phyloP scores from a whole-genome alignment of 305 asterid species.

The Salvia sclarea region DNA sequence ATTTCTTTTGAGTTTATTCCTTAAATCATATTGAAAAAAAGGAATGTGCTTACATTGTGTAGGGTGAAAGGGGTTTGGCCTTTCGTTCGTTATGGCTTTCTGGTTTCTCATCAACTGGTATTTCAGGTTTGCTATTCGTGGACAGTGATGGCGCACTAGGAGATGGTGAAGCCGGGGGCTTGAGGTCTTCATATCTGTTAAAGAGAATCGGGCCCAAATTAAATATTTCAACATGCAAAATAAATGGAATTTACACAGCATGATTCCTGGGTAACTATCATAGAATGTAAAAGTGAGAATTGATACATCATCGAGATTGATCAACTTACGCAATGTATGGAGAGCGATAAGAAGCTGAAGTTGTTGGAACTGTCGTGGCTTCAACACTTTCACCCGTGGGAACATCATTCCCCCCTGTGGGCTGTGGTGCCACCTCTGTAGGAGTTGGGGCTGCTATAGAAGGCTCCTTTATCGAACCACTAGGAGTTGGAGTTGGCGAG shows the following conservation, averaged over 20 bases:
- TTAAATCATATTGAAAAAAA: not conserved
- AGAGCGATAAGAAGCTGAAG: slow-evolving; percentile 32
- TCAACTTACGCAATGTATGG: slow-evolving; percentile 49
- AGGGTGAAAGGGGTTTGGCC: slow-evolving; percentile 61
- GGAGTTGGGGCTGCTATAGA: slow-evolving; percentile 23
- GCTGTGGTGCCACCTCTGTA: slow-evolving; percentile 31
- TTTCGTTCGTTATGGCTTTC: slow-evolving; percentile 34
- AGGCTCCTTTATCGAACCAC: slow-evolving; percentile 41
- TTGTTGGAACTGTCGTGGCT: slow-evolving; percentile 14
- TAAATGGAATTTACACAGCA: not conserved
- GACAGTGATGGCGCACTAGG: slow-evolving; percentile 48
- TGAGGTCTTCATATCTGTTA: slow-evolving; percentile 60
- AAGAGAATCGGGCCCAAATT: slow-evolving; percentile 2
- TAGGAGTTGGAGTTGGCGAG: slow-evolving; percentile 55
- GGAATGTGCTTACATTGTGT: slow-evolving; percentile 49
- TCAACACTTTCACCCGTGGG: slow-evolving; percentile 30
- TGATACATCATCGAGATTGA: not conserved
- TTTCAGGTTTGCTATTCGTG: slow-evolving; percentile 24
- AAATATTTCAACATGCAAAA: slow-evolving; percentile 19
- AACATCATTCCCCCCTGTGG: slow-evolving; percentile 38
- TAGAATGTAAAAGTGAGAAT: too few species aligned
- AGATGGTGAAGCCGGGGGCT: slow-evolving; percentile 62
- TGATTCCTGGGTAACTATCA: not conserved
- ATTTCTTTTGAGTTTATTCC: not conserved
- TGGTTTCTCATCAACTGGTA: slow-evolving; percentile 31